phyloP scores from a whole-genome alignment of 768 basidiomycete species.

The Suillus brevipes region DNA sequence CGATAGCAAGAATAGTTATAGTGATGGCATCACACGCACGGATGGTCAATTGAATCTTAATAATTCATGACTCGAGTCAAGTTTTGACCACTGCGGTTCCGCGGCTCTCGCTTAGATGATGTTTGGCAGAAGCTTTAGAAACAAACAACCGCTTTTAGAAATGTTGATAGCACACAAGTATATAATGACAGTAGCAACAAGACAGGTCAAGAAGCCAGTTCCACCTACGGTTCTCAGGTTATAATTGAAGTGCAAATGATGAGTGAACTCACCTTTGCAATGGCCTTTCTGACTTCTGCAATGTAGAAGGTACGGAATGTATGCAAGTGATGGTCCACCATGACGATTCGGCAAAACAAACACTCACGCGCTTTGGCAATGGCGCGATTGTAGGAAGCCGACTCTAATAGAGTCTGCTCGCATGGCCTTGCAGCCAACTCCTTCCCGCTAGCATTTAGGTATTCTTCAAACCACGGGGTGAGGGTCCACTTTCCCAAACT shows the following conservation, averaged over 20 bases:
- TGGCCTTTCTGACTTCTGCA: not conserved
- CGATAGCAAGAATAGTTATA: slow-evolving; percentile 2
- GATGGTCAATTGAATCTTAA: not conserved
- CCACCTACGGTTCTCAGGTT: not conserved
- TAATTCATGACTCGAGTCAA: not conserved
- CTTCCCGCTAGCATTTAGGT: not conserved
- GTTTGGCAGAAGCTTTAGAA: slow-evolving; percentile 1
- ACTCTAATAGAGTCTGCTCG: not conserved
- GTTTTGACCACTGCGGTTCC: not conserved
- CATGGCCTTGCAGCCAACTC: slow-evolving; percentile 5
- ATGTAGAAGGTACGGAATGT: not conserved
- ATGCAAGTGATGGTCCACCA: not conserved
- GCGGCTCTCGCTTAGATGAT: not conserved
- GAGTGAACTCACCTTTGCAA: slow-evolving; percentile 9
- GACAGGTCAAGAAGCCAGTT: not conserved
- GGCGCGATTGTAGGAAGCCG: not conserved
- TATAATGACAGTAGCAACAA: not conserved
- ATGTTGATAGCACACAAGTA: not conserved
- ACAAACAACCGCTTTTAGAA: not conserved
- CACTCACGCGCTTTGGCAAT: not conserved
- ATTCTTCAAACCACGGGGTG: not conserved
- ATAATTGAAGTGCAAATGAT: not conserved
- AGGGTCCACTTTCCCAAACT: not conserved
- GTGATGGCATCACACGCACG: not conserved
- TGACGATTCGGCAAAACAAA: not conserved